Evolutionary conservation across 2,329 filamentous ascomycete genomes (phyloP).

Genomic region (Cercospora citrullina): DNA sequence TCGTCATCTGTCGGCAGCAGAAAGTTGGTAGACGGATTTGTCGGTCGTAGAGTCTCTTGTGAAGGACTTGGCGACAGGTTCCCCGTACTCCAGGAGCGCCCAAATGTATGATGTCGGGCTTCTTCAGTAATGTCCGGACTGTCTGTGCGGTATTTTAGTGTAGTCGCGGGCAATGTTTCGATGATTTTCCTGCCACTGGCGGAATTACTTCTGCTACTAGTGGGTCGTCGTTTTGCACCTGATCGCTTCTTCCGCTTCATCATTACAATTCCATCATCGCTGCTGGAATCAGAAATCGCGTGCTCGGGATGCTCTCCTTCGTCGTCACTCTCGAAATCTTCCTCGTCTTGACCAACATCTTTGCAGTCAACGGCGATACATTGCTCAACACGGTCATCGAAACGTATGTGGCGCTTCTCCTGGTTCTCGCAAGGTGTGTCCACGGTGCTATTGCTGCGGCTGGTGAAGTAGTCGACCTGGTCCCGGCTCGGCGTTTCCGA

Average conservation of each 20-base stretch:
- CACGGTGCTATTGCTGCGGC: slow-evolving; percentile 65
- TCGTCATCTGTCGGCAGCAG: slow-evolving; percentile 40
- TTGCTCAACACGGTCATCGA: slow-evolving; percentile 93
- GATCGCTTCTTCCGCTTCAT: slow-evolving; percentile 65
- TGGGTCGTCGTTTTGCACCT: slow-evolving; percentile 46
- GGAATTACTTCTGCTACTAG: slow-evolving; percentile 57
- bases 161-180: slow-evolving; percentile 83
- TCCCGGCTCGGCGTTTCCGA: slow-evolving; percentile 62
- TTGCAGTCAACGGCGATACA: slow-evolving; percentile 92
- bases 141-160: slow-evolving; percentile 78
- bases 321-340: slow-evolving; percentile 41
- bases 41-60: slow-evolving; percentile 76
- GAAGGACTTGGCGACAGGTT: slow-evolving; percentile 72
- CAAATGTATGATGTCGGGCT: slow-evolving; percentile 45
- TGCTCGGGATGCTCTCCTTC: slow-evolving; percentile 49
- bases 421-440: slow-evolving; percentile 59
- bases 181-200: slow-evolving; percentile 71
- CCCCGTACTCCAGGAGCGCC: slow-evolving; percentile 39
- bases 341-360: slow-evolving; percentile 71
- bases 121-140: slow-evolving; percentile 58
- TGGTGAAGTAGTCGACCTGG: slow-evolving; percentile 62
- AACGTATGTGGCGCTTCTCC: slow-evolving; percentile 85
- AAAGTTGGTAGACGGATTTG: slow-evolving; percentile 65
- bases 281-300: slow-evolving; percentile 47
- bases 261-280: slow-evolving; percentile 76